These are phyloP conservation scores for Amaranthus tricolor DNA, from an alignment of 179 eudicot genomes.

Conservation along the genomic window DNA sequence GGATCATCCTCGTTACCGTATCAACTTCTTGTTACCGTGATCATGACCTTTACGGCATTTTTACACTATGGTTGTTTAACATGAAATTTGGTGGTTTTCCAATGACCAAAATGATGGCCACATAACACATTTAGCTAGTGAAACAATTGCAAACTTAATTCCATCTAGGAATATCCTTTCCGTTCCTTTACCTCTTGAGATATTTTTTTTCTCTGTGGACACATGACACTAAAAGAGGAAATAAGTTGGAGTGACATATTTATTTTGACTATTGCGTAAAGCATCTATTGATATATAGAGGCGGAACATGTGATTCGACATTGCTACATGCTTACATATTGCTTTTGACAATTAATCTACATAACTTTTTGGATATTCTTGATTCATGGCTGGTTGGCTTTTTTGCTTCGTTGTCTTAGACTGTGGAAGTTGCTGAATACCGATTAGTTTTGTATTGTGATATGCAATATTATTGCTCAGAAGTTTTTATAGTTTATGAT, in stretches of 20 bases:
- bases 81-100: not conserved
- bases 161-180: constrained; percentile 13
- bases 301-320: not conserved
- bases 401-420: not conserved
- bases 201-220: constrained; percentile 12
- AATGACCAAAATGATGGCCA: not conserved
- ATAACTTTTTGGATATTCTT: not conserved
- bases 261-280: constrained; percentile 2
- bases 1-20: too few species aligned
- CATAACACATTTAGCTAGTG: not conserved
- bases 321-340: not conserved
- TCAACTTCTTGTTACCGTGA: too few species aligned
- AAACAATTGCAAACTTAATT: not conserved
- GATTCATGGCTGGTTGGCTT: not conserved
- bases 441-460: not conserved
- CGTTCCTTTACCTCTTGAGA: not conserved
- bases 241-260: constrained; percentile 9
- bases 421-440: not conserved
- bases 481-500: too few species aligned
- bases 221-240: constrained; percentile 11
- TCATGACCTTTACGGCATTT: too few species aligned
- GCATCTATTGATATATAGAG: not conserved
- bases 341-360: not conserved
- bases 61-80: not conserved
- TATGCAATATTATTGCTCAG: not conserved